Percentiles rank a stretch among this genome's conserved stretches.
These are phyloP conservation scores for Rugiboletus extremiorientalis DNA, from an alignment of 1,284 basidiomycete genomes.

Conservation along the genomic window DNA sequence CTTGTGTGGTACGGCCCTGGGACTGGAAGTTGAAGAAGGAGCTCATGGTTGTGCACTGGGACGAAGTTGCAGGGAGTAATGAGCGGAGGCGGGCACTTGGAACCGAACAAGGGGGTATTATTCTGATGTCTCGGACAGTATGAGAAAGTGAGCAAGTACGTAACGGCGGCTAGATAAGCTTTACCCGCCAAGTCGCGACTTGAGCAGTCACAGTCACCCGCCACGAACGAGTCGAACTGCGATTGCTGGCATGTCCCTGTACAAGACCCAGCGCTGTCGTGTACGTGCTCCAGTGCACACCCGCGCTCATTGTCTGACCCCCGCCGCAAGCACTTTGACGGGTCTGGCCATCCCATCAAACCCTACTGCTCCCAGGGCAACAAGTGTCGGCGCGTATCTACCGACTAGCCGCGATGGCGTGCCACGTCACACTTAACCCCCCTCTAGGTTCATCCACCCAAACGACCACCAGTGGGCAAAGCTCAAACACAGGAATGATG, in stretches of 20 bases:
- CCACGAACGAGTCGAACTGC: neutral
- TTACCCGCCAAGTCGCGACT: conserved; percentile 15
- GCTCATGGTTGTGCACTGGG: conserved; percentile 27
- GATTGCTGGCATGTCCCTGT: conserved; percentile 29
- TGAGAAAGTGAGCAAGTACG: too few relatives aligned
- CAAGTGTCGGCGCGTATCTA: conserved; percentile 44
- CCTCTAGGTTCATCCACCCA: conserved; percentile 53
- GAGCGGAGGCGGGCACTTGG: neutral
- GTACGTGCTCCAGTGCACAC: conserved; percentile 32
- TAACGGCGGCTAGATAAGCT: too few relatives aligned
- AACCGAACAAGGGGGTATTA: neutral
- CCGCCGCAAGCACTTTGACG: conserved; percentile 44
- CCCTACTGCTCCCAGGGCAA: conserved; percentile 47
- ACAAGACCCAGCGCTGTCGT: conserved; percentile 49
- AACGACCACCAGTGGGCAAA: conserved; percentile 45
- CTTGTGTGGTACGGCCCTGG: conserved; percentile 21
- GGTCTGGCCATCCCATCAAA: conserved; percentile 39
- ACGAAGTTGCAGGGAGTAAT: neutral
- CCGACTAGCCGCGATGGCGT: conserved; percentile 5
- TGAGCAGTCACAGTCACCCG: conserved; percentile 26
- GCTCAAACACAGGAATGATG: conserved; percentile 22
- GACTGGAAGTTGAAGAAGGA: conserved; percentile 25
- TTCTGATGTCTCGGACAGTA: conserved; percentile 12
- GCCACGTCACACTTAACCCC: conserved; percentile 5
- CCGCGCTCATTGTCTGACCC: conserved; percentile 8